Evolutionary conservation across 2,329 filamentous ascomycete species (phyloP), one percentile per base, ranked within the genome.

Genomic region (Trichoderma cornu-damae): DNA sequence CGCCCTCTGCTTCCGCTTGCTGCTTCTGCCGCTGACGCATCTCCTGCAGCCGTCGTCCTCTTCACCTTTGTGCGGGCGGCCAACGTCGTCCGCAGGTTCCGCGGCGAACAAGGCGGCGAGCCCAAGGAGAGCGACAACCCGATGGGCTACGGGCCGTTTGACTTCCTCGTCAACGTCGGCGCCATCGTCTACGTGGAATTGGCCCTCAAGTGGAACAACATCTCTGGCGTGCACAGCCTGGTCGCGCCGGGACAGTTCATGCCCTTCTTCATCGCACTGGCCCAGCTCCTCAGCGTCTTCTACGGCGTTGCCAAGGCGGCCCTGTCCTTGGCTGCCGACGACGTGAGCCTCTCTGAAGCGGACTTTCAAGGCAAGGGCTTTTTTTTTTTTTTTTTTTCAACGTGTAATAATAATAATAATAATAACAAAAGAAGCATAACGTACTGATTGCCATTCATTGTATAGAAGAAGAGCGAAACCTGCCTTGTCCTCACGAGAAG

Each of bases 111-210:
- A 9, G 22, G 4, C 8, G 20, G 18, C 2, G 18, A 9, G 7
- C 30, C 35, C 40, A 16, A 16, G 6, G 34, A 35, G 11, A 32
- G 59, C 2, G 50, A 58, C 11, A 35, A 59, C 40, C 30, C 26
- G 28, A 59, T 38, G 35, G 28, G 43, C 24, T 14, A 47, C 4
- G 46, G 47, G 18, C 11, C 38, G 9, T 12, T 61, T 24, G 63
- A 65, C 16, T 55, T 65, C 35, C 32, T 63, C 4, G 47, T 61
- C 49, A 64, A 65, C 43, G 56, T 65, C n/a, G 62, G 64, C 38
- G 63, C 63, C 57, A 65, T 66, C 20, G 62, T 61, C 18, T 65
- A 63, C 54, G 64, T 65, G 12, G 64, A 66, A 43, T 57, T 65
- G 55, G 59, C 63, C 3, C 51, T 66, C n/a, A 61, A 60, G 24